Conservation (phyloP, 805 yeast genomes). For the Candida qinlingensis region DNA sequence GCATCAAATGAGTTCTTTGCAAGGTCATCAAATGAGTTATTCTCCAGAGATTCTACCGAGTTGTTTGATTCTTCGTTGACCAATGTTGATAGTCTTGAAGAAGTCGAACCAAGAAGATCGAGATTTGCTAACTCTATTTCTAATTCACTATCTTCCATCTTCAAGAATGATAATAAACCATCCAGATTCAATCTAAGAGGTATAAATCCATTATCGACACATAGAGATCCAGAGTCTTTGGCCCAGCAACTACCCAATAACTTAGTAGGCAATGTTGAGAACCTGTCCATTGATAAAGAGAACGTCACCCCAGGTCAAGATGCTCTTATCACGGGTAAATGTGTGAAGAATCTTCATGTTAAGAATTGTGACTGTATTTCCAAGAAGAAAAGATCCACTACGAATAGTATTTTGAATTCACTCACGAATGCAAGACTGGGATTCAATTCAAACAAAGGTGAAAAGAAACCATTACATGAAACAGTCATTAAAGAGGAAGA, state of each 20-base stretch:
- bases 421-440: constrained; percentile 21
- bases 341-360: constrained; percentile 9
- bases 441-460: constrained; percentile 8
- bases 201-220: constrained; percentile 26
- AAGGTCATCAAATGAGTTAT: constrained; percentile 21
- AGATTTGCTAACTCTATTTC: constrained; percentile 17
- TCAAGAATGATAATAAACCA: constrained; percentile 17
- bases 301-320: constrained; percentile 1
- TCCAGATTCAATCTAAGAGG: constrained; percentile 32
- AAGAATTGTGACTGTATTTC: constrained; percentile 14
- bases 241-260: constrained; percentile 9
- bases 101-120: constrained; percentile 18
- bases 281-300: constrained; percentile 8
- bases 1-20: constrained; percentile 35
- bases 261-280: constrained; percentile 17
- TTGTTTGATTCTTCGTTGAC: constrained; percentile 8
- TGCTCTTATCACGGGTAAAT: constrained; percentile 2
- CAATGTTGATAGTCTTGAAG: constrained; percentile 5
- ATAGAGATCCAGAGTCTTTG: constrained; percentile 15
- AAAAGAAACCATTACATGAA: constrained; percentile 7
- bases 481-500: constrained; percentile 10
- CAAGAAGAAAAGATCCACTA: constrained; percentile 16
- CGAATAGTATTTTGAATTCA: constrained; percentile 19
- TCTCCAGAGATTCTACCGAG: constrained; percentile 10
- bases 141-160: constrained; percentile 20